Percentiles rank a stretch among this genome's conserved stretches.
These are phyloP conservation scores for Candida insectalens DNA, from an alignment of 805 yeast species.

Conservation along the genomic window DNA sequence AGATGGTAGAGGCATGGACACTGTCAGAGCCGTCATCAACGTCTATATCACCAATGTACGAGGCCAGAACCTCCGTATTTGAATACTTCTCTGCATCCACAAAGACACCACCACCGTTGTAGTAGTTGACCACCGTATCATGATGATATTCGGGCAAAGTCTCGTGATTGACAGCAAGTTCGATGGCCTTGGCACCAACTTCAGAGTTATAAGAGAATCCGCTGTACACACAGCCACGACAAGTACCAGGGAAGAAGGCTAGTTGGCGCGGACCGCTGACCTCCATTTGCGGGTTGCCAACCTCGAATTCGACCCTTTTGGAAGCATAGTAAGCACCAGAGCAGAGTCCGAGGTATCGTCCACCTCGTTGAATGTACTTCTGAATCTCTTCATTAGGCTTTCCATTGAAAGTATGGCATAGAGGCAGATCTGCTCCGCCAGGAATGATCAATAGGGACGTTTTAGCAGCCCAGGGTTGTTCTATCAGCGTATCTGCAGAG, in stretches of 20 bases:
- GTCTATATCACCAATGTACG: conserved; percentile 47
- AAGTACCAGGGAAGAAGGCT: conserved; percentile 70
- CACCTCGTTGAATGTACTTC: conserved; percentile 68
- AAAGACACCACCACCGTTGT: conserved; percentile 88
- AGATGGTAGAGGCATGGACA: conserved; percentile 60
- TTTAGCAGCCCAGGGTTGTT: conserved; percentile 84
- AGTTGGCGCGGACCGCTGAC: conserved; percentile 83
- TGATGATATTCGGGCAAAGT: conserved; percentile 3
- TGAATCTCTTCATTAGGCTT: conserved; percentile 50
- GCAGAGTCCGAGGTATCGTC: conserved; percentile 79
- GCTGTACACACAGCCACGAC: conserved; percentile 69
- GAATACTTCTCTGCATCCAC: conserved; percentile 56
- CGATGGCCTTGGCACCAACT: conserved; percentile 59
- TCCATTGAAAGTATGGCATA: conserved; percentile 66
- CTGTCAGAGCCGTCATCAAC: conserved; percentile 26
- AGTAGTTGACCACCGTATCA: conserved; percentile 35
- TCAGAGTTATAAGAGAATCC: conserved; percentile 80
- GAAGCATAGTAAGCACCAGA: conserved; percentile 92
- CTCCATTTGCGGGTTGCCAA: conserved; percentile 59
- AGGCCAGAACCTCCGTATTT: conserved; percentile 65
- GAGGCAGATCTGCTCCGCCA: conserved; percentile 95
- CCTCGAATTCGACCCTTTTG: conserved; percentile 71
- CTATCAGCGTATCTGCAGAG: conserved; percentile 46
- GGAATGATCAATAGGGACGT: conserved; percentile 80
- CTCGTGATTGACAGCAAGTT: conserved; percentile 29